Evolutionary conservation across 441 rosid species (phyloP), one percentile per base, ranked within the genome.

Genomic region (Eutrema salsugineum): DNA sequence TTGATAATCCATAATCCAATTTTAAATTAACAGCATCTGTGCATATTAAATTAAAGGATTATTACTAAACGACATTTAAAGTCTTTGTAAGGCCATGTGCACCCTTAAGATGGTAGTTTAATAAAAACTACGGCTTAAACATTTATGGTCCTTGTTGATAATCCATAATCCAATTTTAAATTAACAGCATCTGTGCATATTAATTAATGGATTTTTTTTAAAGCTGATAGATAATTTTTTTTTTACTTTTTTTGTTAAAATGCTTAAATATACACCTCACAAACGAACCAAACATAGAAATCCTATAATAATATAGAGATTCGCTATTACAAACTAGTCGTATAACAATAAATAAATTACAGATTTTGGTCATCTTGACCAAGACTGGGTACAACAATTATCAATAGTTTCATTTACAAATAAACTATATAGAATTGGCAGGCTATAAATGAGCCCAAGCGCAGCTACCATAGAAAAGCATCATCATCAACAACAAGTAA

Each of bases 81-180:
- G 27, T 15, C 14, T 61, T n/a, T 14, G 58, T 63, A 12, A 48
- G 47, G 32, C 55, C 72, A 73, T 73, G 72, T 58, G 62, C 77
- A 58, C 14, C 66, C 50, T 64, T 42, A 5, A 46, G 51, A 28
- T 30, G 16, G n/a, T 67, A 8, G 63, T 43, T 33, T n/a, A 51
- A 11, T 19, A 32, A 11, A 39, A 40, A 48, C 38, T 35, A 68
- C n/a, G n/a, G n/a, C n/a, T n/a, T n/a, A 5, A 16, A 33, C 42
- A 55, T 55, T 55, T 20, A 20, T 3, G 47, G 38, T 19, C n/a
- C n/a, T n/a, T 38, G 17, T 7, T 59, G 19, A 20, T 38, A 3
- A 24, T 33, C 32, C 8, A n/a, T 2, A 61, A 28, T 28, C 51
- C 51, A 36, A 36, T 56, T 35, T 35, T 33, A 57, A 35, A 1